These are phyloP conservation scores for Podosphaera leucotricha DNA, from an alignment of 2,329 filamentous ascomycete species.

Conservation along the genomic window DNA sequence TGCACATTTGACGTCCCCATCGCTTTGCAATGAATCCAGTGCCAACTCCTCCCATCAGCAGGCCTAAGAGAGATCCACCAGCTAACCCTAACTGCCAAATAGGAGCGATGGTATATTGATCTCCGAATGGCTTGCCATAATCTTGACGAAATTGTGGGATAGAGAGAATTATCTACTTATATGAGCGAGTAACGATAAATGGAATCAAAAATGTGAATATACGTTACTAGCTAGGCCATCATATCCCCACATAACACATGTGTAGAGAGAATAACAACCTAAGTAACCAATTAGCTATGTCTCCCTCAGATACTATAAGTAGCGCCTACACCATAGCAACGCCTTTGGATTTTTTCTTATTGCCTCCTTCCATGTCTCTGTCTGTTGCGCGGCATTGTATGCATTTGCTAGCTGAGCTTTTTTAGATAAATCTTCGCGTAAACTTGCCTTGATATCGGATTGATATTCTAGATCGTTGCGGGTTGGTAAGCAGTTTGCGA, in stretches of 20 bases:
- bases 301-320: background rate
- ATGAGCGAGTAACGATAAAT: background rate
- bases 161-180: conserved; percentile 7
- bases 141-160: conserved; percentile 7
- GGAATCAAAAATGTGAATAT: background rate
- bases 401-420: background rate
- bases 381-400: conserved; percentile 2
- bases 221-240: conserved; percentile 9
- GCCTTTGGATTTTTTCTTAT: conserved; percentile 4
- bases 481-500: background rate
- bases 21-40: conserved; percentile 5
- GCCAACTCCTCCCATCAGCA: conserved; percentile 6
- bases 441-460: background rate
- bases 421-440: background rate
- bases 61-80: conserved; percentile 5
- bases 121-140: conserved; percentile 5
- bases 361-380: conserved; percentile 5
- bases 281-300: background rate
- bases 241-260: conserved; percentile 10
- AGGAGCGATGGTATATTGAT: conserved; percentile 6
- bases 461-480: background rate
- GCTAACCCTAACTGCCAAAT: conserved; percentile 8
- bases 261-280: conserved; percentile 8
- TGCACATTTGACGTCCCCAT: conserved; percentile 8
- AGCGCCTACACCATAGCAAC: conserved; percentile 6